phyloP scores from a whole-genome alignment of 1,284 basidiomycete genomes.

The Somion occarium region DNA sequence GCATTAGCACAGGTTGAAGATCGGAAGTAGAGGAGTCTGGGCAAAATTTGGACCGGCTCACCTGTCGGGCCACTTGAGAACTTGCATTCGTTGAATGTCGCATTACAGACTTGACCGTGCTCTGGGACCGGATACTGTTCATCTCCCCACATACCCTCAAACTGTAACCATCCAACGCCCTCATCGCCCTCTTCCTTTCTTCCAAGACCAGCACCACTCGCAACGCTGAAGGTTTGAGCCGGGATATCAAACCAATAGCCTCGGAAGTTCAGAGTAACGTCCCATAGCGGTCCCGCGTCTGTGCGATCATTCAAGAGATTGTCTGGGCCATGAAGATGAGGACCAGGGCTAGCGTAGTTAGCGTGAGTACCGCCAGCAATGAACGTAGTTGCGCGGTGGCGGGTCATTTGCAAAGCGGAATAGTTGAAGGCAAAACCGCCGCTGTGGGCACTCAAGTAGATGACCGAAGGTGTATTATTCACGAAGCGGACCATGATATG shows the following conservation, averaged over 20 bases:
- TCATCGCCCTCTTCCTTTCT: slow-evolving; percentile 16
- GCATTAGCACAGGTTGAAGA: neutral
- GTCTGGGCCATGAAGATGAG: slow-evolving; percentile 20
- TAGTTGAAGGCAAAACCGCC: slow-evolving; percentile 28
- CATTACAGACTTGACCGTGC: slow-evolving; percentile 26
- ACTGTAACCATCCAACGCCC: slow-evolving; percentile 25
- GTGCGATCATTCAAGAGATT: slow-evolving; percentile 15
- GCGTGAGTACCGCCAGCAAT: slow-evolving; percentile 28
- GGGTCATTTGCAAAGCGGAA: slow-evolving; percentile 16
- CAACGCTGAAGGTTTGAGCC: slow-evolving; percentile 19
- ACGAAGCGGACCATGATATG: slow-evolving; percentile 33
- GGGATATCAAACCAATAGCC: slow-evolving; percentile 25
- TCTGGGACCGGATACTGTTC: slow-evolving; percentile 21
- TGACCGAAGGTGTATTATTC: slow-evolving; percentile 24
- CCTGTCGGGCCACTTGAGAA: slow-evolving; percentile 26
- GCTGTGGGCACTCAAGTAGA: slow-evolving; percentile 32
- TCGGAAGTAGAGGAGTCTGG: neutral
- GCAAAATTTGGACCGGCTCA: slow-evolving; percentile 6
- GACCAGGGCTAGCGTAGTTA: slow-evolving; percentile 26
- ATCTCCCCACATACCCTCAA: slow-evolving; percentile 27
- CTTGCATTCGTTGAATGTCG: slow-evolving; percentile 19
- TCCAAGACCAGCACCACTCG: slow-evolving; percentile 20
- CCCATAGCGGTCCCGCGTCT: slow-evolving; percentile 23
- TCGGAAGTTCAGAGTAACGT: slow-evolving; percentile 26
- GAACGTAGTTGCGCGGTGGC: slow-evolving; percentile 24